These are phyloP conservation scores for Calonectria ilicicola DNA, from an alignment of 2,329 filamentous ascomycete species.

Conservation along the genomic window DNA sequence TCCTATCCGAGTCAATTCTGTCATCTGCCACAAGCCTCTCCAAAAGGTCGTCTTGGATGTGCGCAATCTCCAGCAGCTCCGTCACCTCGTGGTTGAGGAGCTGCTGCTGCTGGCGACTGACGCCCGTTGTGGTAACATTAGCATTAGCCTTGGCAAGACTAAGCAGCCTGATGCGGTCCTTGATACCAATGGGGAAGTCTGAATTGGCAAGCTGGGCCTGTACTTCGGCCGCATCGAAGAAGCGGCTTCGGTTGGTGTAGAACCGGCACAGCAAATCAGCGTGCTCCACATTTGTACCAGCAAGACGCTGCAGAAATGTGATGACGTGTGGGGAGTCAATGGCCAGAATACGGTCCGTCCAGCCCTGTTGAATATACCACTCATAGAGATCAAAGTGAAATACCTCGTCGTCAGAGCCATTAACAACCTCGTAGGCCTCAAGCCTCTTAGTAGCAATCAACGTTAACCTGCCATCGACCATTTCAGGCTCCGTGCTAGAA, in stretches of 20 bases:
- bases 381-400: slow-evolving; percentile 98
- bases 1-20: slow-evolving; percentile 74
- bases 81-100: slow-evolving; percentile 86
- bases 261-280: slow-evolving; percentile 95
- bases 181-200: slow-evolving; percentile 82
- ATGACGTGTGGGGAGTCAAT: slow-evolving; percentile 89
- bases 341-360: slow-evolving; percentile 86
- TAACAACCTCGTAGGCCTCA: slow-evolving; percentile 92
- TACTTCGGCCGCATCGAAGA: slow-evolving; percentile 88
- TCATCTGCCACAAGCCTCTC: slow-evolving; percentile 80
- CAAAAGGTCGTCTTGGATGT: slow-evolving; percentile 93
- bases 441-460: slow-evolving; percentile 81
- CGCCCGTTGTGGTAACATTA: slow-evolving; percentile 81
- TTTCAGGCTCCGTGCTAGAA: slow-evolving; percentile 75
- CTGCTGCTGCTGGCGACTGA: slow-evolving; percentile 85
- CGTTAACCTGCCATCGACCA: slow-evolving; percentile 82
- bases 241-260: slow-evolving; percentile 86
- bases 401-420: slow-evolving; percentile 88
- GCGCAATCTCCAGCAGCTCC: slow-evolving; percentile 90
- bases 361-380: slow-evolving; percentile 91
- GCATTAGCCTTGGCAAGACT: slow-evolving; percentile 93
- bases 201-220: slow-evolving; percentile 87
- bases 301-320: slow-evolving; percentile 84
- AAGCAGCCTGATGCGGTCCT: slow-evolving; percentile 88
- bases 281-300: slow-evolving; percentile 77